phyloP scores from a whole-genome alignment of 2,329 filamentous ascomycete species.

The Neonectria neomacrospora region DNA sequence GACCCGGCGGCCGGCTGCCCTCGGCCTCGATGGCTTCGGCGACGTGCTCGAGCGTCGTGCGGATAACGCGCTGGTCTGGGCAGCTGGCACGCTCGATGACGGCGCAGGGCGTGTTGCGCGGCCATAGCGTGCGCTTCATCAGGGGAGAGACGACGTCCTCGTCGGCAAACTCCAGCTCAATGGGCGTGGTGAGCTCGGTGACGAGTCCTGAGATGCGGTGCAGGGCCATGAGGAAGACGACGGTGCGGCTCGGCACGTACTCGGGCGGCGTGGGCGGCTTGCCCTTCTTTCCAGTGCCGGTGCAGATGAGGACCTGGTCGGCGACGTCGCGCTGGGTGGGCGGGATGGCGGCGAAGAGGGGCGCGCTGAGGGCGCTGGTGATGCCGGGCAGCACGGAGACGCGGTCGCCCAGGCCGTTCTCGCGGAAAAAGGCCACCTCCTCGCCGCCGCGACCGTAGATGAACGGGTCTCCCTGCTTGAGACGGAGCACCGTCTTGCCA shows the following conservation, averaged over 20 bases:
- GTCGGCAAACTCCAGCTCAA: slow-evolving; percentile 48
- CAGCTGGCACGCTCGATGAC: slow-evolving; percentile 95
- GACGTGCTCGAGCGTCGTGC: slow-evolving; percentile 84
- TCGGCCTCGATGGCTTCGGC: slow-evolving; percentile 86
- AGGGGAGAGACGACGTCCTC: slow-evolving; percentile 25
- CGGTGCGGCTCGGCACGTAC: slow-evolving; percentile 80
- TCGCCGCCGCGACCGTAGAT: slow-evolving; percentile 95
- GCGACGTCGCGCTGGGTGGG: slow-evolving; percentile 89
- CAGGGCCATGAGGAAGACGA: slow-evolving; percentile 94
- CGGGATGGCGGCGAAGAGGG: slow-evolving; percentile 88
- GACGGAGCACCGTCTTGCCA: slow-evolving; percentile 83
- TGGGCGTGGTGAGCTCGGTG: slow-evolving; percentile 69
- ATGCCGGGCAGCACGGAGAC: slow-evolving; percentile 86
- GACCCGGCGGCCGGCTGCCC: slow-evolving; percentile 86
- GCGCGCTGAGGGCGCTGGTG: slow-evolving; percentile 86
- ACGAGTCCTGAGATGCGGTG: slow-evolving; percentile 84
- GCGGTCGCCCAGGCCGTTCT: slow-evolving; percentile 72
- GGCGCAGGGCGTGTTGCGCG: slow-evolving; percentile 83
- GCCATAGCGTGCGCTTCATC: slow-evolving; percentile 67
- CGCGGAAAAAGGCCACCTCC: slow-evolving; percentile 85
- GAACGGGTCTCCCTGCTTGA: slow-evolving; percentile 98
- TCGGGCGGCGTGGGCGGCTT: slow-evolving; percentile 83
- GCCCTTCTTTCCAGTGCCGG: slow-evolving; percentile 92
- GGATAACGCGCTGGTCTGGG: slow-evolving; percentile 90
- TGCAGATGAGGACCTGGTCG: slow-evolving; percentile 96